Base-by-base conservation (phyloP, 2,329 filamentous ascomycete species). In the Polychaeton citri region DNA sequence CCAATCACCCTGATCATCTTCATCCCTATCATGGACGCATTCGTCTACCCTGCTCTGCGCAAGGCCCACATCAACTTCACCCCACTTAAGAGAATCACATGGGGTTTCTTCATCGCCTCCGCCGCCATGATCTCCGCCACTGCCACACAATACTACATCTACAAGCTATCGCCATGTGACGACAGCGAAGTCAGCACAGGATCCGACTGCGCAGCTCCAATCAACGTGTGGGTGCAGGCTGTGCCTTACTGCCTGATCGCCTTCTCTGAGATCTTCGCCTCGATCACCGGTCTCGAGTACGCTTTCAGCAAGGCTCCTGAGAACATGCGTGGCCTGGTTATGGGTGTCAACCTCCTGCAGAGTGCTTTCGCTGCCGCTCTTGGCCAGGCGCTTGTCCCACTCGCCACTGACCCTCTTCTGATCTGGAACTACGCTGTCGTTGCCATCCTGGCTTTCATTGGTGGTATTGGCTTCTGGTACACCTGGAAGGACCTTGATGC, bases 401-500 rank as follows among this genome's bases (percentile, higher is more conserved):
- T 68, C 10, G 69, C 73, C 9, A 67, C 66, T 38, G 74, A 84
- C 51, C 79, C 79, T 16, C 63, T 76, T 42, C 66, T 81, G 44
- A 53, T 76, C 35, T 81, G 76, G 74, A 70, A 85, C 61, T 86
- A 86, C 58, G 69, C 64, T 6, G 54, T 66, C 13, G 69, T 81
- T 13, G 74, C 78, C 5, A 60, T 74, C 38, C 63, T 84, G 35
- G 70, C 79, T 0, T 68, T 74, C 24, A 35, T 76, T 6, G 80
- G 76, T 21, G 78, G 76, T 17, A 42, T 67, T 3, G 63, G 65
- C 2, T 85, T 86, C 62, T 86, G 79, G 78, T 54, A 77, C 48
- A 72, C 68, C 49, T 81, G 80, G 63, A 61, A 66, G 26, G 63
- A 70, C n/a, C 63, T 80, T 7, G 81, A 86, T 50, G 60, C 57